Base-by-base conservation (phyloP, 2,329 filamentous ascomycete species). In the Lasiodiplodia hormozganensis region DNA sequence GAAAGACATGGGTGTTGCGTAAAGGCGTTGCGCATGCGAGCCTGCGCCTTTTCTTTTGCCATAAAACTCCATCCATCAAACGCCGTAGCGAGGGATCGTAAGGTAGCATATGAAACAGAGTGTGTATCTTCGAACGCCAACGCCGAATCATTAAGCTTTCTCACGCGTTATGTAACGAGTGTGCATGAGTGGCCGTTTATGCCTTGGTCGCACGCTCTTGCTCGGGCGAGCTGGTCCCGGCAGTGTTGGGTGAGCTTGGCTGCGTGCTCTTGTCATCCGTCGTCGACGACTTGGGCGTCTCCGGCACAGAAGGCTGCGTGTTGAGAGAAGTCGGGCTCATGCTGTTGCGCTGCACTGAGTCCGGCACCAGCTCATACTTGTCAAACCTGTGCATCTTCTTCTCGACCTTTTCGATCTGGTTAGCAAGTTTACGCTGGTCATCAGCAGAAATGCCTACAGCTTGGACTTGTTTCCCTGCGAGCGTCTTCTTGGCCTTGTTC, bases 361-460 rank as follows among this genome's bases (percentile, higher is more conserved):
- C 73, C 25, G 74, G 74, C 18, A 70, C 56, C 47, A 68, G 64
- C 66, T 79, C 75, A 43, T 74, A 71, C 38, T 74, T 74, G 53
- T 79, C 77, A 69, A 79, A 80, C 52, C 79, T 78, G 71, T 82
- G 80, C 82, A 85, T 82, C 73, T 83, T 83, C 75, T 83, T 83
- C 70, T 85, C 83, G 60, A 85, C 82, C 76, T 60, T 62, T 58
- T 68, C 49, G 56, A 68, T 43, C 25, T 68, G 56, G 43, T 68
- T 68, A 62, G 65, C 62, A 58, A 67, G 65, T 28, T 67, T 67
- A 58, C 54, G 65, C 65, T 67, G 65, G 40, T 67, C 65, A 14
- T 67, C 65, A 58, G 53, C 65, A n/a, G 52, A 67, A 58, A 51
- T 54, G 73, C 77, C 71, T 74, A 81, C 79, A 65, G 78, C 75